Conservation (phyloP, 1,284 basidiomycete species). For the Neolentinus lepideus region DNA sequence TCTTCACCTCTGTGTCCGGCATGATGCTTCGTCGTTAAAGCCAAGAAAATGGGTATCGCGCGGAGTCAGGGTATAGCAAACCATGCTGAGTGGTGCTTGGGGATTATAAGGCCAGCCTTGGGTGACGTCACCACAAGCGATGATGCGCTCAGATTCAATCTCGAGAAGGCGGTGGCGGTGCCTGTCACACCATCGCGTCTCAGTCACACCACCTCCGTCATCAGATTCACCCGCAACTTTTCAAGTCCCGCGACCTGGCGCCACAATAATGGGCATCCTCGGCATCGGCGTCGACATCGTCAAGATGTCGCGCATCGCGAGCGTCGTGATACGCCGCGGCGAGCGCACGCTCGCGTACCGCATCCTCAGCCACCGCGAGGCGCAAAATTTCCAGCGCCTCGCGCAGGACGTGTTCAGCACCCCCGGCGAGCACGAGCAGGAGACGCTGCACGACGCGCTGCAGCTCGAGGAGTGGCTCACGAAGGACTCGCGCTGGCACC, state of each 20-base stretch:
- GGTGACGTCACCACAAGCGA: not conserved
- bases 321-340: constrained; percentile 46
- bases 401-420: not conserved
- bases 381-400: constrained; percentile 14
- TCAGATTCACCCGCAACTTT: not conserved
- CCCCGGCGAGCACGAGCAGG: not conserved
- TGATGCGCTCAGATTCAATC: not conserved
- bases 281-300: constrained; percentile 80
- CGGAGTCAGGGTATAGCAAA: not conserved
- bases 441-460: not conserved
- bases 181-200: not conserved
- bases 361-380: constrained; percentile 58
- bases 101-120: no score
- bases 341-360: constrained; percentile 43
- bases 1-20: constrained; percentile 21
- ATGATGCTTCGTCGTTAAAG: not conserved
- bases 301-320: constrained; percentile 56
- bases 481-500: not conserved
- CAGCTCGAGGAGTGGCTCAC: no score
- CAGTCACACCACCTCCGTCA: not conserved
- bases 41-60: not conserved
- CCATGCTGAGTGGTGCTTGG: no score
- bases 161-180: not conserved
- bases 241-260: not conserved
- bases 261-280: constrained; percentile 42